Evolutionary conservation across 2,329 filamentous ascomycete genomes (phyloP), one percentile per base, ranked within the genome.

Genomic region (Tolypocladium amazonense): DNA sequence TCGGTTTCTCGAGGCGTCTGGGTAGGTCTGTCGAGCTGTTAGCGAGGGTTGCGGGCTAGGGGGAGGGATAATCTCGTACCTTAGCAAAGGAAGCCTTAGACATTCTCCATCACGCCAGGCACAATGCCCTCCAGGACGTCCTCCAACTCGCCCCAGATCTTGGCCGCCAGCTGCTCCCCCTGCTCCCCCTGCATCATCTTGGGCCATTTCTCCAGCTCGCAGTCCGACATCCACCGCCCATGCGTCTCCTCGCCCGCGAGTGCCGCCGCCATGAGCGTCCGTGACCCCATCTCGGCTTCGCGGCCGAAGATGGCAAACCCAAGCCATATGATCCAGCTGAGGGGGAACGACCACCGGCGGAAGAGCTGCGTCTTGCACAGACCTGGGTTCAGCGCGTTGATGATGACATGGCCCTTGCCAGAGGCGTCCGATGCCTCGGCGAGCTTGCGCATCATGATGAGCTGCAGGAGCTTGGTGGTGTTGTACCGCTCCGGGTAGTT

Each of bases 141-240:
- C 62, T 75, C 55, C 63, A 81, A 62, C 68, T 82, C 77, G 20
- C 65, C 69, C 66, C 73, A 81, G 3, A 78, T 66, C 60, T 68
- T 73, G 54, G 67, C 65, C 60, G 75, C 75, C 58, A 69, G 61
- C 57, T 68, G 58, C 43, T 66, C 64, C 0, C 77, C 78, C 39
- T 76, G 70, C 6, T 72, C 67, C 6, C 76, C 69, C 8, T 64
- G 58, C 66, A 73, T 69, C 7, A 62, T 45, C 12, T 59, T 57
- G 6, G 70, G 67, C 56, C 64, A 63, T 30, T 56, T 52, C 37
- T 64, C 61, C 23, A 73, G 59, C 33, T 62, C 59, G 18, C 71
- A 73, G 30, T 74, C 67, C 50, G 70, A 69, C 62, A 80, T 69
- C 62, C 75, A 79, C 41, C 68, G 64, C 4, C 78, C 77, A 58